Evolutionary conservation across 305 asterid species (phyloP).

Genomic region (Fraxinus baroniana): DNA sequence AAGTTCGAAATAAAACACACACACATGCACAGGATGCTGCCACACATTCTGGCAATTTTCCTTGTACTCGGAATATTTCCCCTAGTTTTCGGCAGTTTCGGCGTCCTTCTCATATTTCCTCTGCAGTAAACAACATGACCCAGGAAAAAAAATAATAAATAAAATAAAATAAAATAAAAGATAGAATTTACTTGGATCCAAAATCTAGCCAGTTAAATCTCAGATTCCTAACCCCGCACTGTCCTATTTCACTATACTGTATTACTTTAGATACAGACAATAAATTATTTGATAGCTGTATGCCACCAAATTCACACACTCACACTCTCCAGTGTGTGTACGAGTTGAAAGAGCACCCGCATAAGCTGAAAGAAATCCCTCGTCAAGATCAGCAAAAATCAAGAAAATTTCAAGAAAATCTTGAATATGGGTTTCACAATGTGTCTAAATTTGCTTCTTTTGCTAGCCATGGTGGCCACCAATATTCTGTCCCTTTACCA

Average conservation of each 20-base stretch:
- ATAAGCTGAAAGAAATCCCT: not conserved
- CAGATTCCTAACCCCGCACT: not conserved
- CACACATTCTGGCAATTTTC: too few relatives aligned
- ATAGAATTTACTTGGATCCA: not conserved
- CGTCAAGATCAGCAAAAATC: not conserved
- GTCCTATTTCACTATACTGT: not conserved
- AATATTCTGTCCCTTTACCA: constrained; percentile 96
- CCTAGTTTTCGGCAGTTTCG: too few relatives aligned
- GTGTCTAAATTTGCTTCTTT: constrained; percentile 80
- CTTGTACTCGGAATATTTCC: too few relatives aligned
- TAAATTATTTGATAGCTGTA: not conserved
- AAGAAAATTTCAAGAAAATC: not conserved
- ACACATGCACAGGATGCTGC: too few relatives aligned
- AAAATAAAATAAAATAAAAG: not conserved
- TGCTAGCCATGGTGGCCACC: constrained; percentile 95
- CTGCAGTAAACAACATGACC: not conserved
- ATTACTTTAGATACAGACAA: not conserved
- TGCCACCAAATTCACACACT: not conserved
- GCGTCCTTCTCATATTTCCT: too few relatives aligned
- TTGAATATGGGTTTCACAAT: constrained; percentile 72
- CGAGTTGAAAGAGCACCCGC: not conserved
- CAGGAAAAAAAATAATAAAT: too few relatives aligned
- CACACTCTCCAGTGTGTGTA: not conserved
- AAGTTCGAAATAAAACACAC: too few relatives aligned
- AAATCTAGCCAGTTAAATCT: not conserved